Evolutionary conservation across 148 eudicot species (phyloP), one percentile per base, ranked within the genome.

Genomic region (Cornus controversa): DNA sequence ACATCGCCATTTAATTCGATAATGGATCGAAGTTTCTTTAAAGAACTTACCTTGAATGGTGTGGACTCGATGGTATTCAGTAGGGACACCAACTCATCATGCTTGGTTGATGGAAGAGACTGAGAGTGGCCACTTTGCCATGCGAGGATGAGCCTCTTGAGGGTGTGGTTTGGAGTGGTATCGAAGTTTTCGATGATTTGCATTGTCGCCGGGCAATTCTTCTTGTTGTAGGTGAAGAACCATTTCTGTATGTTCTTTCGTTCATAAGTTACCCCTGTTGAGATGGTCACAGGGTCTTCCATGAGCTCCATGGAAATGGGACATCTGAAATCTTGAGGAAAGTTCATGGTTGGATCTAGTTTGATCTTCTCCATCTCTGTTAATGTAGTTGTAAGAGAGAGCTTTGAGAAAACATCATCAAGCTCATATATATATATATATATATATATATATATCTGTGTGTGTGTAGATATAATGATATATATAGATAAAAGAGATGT

Each of bases 251-350:
- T 88, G 82, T 67, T 82, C 58, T 84, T 88, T 0, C 89, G 77
- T 26, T 88, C 91, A 37, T 88, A 86, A 0, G 87, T 81, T 70
- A 88, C 82, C 20, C 91, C 91, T 0, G 91, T 88, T 53, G 86
- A 82, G 86, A 88, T 86, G 26, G 85, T 88, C 7, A 88, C 91
- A 20, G 91, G 91, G 18, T 88, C 91, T 53, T 78, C 69, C 91
- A 88, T 86, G 72, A 84, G 80, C 86, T 88, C 91, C 87, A 84
- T 82, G 67, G 91, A 88, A 9, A 88, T 88, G 23, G 91, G 91
- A 57, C 91, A 88, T 69, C 89, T 77, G 69, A 88, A 88, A 82
- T 88, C 77, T 64, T 69, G 84, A 67, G 90, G 90, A 70, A 71
- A 83, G 58, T 88, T 87, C 84, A 81, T 83, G 60, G 60, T 65